Conservation (phyloP, 768 basidiomycete genomes). For the Termitomyces sp. region DNA sequence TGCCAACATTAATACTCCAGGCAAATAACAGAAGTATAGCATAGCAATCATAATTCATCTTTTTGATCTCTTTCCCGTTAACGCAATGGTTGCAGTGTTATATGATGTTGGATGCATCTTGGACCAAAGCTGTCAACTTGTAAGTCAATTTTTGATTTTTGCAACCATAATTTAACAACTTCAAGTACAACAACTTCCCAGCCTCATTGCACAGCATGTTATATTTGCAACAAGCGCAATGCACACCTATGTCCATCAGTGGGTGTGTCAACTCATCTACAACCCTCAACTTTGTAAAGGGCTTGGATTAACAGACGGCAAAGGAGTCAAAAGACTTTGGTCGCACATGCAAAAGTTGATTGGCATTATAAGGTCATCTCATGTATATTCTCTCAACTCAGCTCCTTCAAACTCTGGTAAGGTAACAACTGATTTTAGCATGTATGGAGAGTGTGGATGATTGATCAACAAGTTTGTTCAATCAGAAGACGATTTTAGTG, state of each 20-base stretch:
- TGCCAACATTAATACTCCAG: conserved; percentile 36
- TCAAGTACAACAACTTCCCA: no score
- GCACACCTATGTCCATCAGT: conserved; percentile 28
- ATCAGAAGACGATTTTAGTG: conserved; percentile 28
- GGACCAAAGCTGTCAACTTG: conserved; percentile 24
- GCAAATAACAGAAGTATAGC: conserved; percentile 35
- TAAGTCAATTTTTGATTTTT: conserved; percentile 20
- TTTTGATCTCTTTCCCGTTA: conserved; percentile 26
- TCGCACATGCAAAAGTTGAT: conserved; percentile 30
- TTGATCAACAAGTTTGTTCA: conserved; percentile 25
- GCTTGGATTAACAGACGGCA: conserved; percentile 22
- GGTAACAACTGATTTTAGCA: no score
- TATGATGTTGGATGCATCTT: conserved; percentile 35
- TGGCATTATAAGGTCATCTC: conserved; percentile 25
- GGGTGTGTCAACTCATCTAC: conserved; percentile 22
- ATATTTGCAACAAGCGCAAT: no score
- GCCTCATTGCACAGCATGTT: conserved; percentile 18
- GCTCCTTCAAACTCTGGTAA: no score
- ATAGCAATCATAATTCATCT: conserved; percentile 28
- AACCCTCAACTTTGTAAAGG: conserved; percentile 23
- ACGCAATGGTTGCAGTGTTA: conserved; percentile 20
- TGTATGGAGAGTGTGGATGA: no score
- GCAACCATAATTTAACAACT: no score
- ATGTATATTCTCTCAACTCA: conserved; percentile 29
- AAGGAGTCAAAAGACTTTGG: conserved; percentile 33